Conservation (phyloP, 768 basidiomycete genomes). For the Naganishia antarctica region DNA sequence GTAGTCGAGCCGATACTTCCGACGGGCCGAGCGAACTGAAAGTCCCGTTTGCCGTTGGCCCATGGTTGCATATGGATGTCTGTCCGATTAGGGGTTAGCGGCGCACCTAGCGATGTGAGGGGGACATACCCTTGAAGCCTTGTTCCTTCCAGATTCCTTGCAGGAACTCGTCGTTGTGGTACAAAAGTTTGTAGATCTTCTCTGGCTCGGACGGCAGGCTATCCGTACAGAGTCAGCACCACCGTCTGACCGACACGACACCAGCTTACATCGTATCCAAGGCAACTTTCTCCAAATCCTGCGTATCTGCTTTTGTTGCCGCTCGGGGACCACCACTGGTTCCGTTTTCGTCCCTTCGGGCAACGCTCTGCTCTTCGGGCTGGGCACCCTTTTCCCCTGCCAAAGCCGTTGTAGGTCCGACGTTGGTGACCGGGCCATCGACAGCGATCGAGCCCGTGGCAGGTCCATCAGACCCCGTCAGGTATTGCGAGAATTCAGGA, state of each 20-base stretch:
- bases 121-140: constrained; percentile 32
- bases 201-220: constrained; percentile 32
- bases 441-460: not conserved
- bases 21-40: constrained; percentile 32
- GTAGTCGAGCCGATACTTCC: constrained; percentile 30
- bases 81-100: too few species aligned
- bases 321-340: constrained; percentile 2
- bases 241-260: not conserved
- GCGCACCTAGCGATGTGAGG: too few species aligned
- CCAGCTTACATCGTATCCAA: constrained; percentile 24
- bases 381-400: not conserved
- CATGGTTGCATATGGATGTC: constrained; percentile 33
- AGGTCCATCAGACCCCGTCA: not conserved
- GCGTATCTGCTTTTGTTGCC: constrained; percentile 29
- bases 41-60: constrained; percentile 18
- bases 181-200: constrained; percentile 33
- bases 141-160: constrained; percentile 29
- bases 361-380: not conserved
- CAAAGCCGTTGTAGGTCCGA: not conserved
- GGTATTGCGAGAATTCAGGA: constrained; percentile 8
- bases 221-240: not conserved
- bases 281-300: constrained; percentile 28
- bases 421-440: constrained; percentile 2
- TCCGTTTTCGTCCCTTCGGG: constrained; percentile 9
- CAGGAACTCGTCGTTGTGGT: constrained; percentile 32